phyloP scores from a whole-genome alignment of 306 rosid genomes.

The Dryas alaskensis region DNA sequence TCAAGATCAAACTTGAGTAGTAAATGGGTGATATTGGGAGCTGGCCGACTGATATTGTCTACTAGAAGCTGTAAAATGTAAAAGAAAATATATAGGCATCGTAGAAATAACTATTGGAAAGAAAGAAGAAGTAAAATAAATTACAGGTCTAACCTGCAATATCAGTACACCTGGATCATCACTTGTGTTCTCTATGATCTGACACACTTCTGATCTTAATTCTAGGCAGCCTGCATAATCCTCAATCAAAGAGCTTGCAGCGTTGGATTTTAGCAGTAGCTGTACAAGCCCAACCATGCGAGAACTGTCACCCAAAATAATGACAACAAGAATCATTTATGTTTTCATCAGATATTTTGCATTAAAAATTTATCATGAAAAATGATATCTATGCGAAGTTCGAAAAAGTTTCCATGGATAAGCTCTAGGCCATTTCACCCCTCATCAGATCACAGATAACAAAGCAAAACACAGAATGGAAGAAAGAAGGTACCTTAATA shows the following conservation, averaged over 20 bases:
- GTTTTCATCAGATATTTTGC: conserved; percentile 2
- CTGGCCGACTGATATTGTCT: conserved; percentile 87
- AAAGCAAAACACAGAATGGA: conserved; percentile 21
- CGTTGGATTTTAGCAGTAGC: conserved; percentile 69
- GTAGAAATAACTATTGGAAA: conserved; percentile 1
- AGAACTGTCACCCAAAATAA: conserved; percentile 57
- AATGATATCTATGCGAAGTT: conserved; percentile 7
- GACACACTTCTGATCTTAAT: conserved; percentile 73
- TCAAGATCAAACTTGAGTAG: conserved; percentile 90
- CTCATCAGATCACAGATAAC: conserved; percentile 15
- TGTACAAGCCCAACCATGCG: conserved; percentile 95
- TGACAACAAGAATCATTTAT: conserved; percentile 6
- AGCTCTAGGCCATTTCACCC: conserved; percentile 1
- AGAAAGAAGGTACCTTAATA: conserved; percentile 60
- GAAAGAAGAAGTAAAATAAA: neutral
- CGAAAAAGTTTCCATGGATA: neutral
- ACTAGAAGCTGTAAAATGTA: conserved; percentile 72
- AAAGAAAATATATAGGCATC: conserved; percentile 11
- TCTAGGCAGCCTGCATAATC: conserved; percentile 99
- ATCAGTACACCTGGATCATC: conserved; percentile 94
- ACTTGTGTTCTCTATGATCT: conserved; percentile 55
- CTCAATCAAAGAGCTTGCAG: conserved; percentile 76
- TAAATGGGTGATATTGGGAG: conserved; percentile 84
- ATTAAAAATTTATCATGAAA: neutral
- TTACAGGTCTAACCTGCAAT: conserved; percentile 62